These are phyloP conservation scores for Citrus inodora DNA, from an alignment of 345 rosid genomes.

Conservation along the genomic window DNA sequence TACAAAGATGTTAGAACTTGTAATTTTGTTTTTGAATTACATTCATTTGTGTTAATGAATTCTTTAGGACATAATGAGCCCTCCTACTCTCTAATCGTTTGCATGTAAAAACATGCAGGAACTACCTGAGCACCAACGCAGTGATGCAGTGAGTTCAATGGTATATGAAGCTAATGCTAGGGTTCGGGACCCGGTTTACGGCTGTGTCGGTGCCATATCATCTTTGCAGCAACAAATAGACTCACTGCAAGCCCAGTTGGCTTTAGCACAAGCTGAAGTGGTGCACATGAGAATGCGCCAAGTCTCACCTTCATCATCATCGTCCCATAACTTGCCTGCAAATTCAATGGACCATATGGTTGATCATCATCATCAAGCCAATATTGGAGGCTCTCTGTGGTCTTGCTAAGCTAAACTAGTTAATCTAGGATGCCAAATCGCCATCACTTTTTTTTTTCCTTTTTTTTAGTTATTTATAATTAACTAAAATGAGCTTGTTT, in stretches of 20 bases:
- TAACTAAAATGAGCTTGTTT: slow-evolving; percentile 13
- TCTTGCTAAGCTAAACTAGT: slow-evolving; percentile 23
- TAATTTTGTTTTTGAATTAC: too few species aligned
- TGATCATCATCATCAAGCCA: slow-evolving; percentile 20
- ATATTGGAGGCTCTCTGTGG: slow-evolving; percentile 39
- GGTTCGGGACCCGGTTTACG: slow-evolving; percentile 84
- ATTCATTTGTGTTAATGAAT: neutral
- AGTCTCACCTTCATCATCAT: slow-evolving; percentile 16
- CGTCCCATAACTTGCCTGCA: slow-evolving; percentile 14
- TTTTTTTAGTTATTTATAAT: neutral
- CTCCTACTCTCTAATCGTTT: neutral
- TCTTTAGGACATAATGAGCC: too few species aligned
- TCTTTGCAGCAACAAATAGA: slow-evolving; percentile 77
- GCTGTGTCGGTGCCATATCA: slow-evolving; percentile 84
- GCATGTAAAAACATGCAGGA: slow-evolving; percentile 34
- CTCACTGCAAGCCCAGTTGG: slow-evolving; percentile 71
- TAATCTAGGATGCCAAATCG: slow-evolving; percentile 6
- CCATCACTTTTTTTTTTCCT: too few species aligned
- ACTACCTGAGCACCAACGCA: slow-evolving; percentile 55
- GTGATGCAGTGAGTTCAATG: slow-evolving; percentile 94
- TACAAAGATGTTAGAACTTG: too few species aligned
- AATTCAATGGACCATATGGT: slow-evolving; percentile 28
- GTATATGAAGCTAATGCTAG: slow-evolving; percentile 93
- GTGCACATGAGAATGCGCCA: slow-evolving; percentile 48
- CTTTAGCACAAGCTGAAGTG: slow-evolving; percentile 77